Conservation (phyloP, 257 asterid genomes). For the Cynanchum wilfordii region DNA sequence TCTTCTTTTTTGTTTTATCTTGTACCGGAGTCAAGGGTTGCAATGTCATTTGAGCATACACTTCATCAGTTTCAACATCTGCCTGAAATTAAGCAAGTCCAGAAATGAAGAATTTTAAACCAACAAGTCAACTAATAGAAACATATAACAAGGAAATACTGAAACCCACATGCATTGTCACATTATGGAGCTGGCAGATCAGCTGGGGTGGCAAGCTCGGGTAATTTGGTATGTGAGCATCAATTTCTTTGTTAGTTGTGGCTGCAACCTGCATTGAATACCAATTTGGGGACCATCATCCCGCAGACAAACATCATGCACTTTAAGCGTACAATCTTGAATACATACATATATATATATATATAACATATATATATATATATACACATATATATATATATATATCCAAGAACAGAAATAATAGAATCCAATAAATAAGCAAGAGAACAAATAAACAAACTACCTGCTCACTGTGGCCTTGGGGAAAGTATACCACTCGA, state of each 20-base stretch:
- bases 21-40: slow-evolving; percentile 86
- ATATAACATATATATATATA: not conserved
- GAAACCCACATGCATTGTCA: slow-evolving; percentile 92
- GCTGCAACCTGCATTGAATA: slow-evolving; percentile 69
- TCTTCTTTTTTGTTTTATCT: not conserved
- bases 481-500: slow-evolving; percentile 97
- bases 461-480: slow-evolving; percentile 99
- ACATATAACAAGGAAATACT: slow-evolving; percentile 20
- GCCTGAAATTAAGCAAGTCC: slow-evolving; percentile 49
- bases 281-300: slow-evolving; percentile 26
- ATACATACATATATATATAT: not conserved
- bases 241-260: slow-evolving; percentile 88
- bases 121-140: slow-evolving; percentile 15
- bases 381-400: not conserved
- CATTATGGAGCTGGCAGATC: slow-evolving; percentile 97
- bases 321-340: not conserved
- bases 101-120: slow-evolving; percentile 23
- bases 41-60: slow-evolving; percentile 94
- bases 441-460: not conserved
- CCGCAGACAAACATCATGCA: slow-evolving; percentile 14
- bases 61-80: slow-evolving; percentile 97
- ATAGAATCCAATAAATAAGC: not conserved
- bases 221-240: slow-evolving; percentile 90
- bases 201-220: slow-evolving; percentile 85
- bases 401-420: slow-evolving; percentile 10